Evolutionary conservation across 2,329 filamentous ascomycete genomes (phyloP).

Genomic region (Cryphonectria carpinicola): DNA sequence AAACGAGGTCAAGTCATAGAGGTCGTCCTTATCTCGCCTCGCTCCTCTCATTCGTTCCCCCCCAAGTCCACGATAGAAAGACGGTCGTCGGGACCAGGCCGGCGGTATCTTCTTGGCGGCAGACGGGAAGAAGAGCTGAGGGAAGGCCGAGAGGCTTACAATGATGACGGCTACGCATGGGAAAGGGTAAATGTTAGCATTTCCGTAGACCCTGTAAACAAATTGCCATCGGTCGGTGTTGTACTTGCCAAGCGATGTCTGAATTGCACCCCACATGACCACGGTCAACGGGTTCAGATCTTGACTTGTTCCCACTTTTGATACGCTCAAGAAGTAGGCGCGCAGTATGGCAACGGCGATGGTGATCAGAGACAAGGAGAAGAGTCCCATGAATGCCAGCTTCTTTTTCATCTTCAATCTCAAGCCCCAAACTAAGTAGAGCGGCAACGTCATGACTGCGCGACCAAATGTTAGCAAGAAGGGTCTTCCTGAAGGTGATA

Average conservation of each 20-base stretch:
- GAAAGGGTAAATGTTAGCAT: background rate
- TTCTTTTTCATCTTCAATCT: conserved; percentile 38
- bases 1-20: background rate
- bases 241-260: background rate
- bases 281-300: background rate
- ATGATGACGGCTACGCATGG: background rate
- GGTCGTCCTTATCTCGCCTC: background rate
- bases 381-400: conserved; percentile 23
- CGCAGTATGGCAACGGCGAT: conserved; percentile 10
- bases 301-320: background rate
- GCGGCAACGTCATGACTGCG: background rate
- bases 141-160: background rate
- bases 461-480: background rate
- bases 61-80: background rate
- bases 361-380: conserved; percentile 8
- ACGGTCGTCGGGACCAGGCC: background rate
- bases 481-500: background rate
- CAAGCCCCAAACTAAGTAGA: conserved; percentile 37
- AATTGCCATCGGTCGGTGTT: background rate
- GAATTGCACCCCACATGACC: background rate
- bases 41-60: background rate
- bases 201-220: background rate
- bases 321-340: background rate
- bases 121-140: background rate
- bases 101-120: background rate